Percentiles rank a stretch among this genome's conserved stretches.
Conservation (phyloP, 805 yeast genomes). For the Blastobotrys attinorum region DNA sequence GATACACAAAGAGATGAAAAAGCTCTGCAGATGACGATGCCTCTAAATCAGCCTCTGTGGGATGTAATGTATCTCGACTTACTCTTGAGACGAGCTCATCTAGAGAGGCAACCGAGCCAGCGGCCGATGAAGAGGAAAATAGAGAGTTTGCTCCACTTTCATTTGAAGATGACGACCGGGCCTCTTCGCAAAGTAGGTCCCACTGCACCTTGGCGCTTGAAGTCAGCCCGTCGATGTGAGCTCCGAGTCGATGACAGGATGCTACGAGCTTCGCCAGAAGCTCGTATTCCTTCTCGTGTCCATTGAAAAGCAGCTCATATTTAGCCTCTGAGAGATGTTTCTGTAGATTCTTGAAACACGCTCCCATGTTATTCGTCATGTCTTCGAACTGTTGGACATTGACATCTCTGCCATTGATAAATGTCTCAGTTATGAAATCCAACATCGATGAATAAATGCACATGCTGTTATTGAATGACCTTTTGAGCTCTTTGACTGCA, state of each 20-base stretch:
- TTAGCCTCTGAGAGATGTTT: constrained; percentile 47
- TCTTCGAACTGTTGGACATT: constrained; percentile 26
- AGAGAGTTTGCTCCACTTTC: background rate
- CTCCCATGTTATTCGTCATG: constrained; percentile 34
- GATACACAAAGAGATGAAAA: constrained; percentile 57
- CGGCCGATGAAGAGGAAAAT: background rate
- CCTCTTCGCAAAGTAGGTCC: constrained; percentile 37
- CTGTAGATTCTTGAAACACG: constrained; percentile 34
- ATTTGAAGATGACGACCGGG: background rate
- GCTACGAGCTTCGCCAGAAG: constrained; percentile 40
- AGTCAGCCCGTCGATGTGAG: constrained; percentile 58
- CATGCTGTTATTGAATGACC: constrained; percentile 42
- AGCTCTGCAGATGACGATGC: constrained; percentile 30
- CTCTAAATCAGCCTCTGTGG: background rate
- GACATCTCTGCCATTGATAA: constrained; percentile 41
- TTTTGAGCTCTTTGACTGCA: constrained; percentile 42
- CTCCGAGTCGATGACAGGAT: constrained; percentile 43
- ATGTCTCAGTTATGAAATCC: constrained; percentile 39
- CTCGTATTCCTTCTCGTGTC: constrained; percentile 47
- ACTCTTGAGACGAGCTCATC: constrained; percentile 1
- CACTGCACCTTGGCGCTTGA: constrained; percentile 64
- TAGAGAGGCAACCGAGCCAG: constrained; percentile 4
- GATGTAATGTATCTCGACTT: background rate
- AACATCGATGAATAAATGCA: constrained; percentile 44
- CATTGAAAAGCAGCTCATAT: constrained; percentile 49